Conservation (phyloP, 345 rosid genomes). For the Gossypium longicalyx region DNA sequence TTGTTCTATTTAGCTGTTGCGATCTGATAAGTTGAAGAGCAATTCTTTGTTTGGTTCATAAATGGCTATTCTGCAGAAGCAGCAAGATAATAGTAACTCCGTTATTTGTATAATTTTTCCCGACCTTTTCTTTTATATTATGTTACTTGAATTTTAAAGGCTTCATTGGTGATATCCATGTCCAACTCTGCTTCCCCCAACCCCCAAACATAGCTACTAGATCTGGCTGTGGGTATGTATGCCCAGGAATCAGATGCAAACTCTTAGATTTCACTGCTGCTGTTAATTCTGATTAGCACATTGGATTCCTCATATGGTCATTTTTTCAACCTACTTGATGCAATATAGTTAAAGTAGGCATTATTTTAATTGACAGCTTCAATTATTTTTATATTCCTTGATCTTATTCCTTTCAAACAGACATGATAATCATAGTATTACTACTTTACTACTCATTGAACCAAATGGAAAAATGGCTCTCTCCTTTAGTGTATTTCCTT, state of each 20-base stretch:
- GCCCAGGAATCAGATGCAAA: neutral
- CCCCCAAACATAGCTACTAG: neutral
- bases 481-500: neutral
- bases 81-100: neutral
- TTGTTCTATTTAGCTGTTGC: neutral
- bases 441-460: neutral
- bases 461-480: neutral
- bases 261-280: neutral
- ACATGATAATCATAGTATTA: neutral
- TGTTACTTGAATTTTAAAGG: neutral
- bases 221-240: neutral
- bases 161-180: neutral
- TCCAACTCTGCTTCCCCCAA: neutral
- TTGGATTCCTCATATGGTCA: neutral
- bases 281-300: neutral
- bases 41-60: neutral
- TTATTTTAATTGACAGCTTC: neutral
- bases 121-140: neutral
- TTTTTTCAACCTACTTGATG: neutral
- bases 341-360: neutral
- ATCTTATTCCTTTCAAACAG: neutral
- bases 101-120: neutral
- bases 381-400: neutral
- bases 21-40: slow-evolving; percentile 5
- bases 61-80: neutral